Evolutionary conservation across 345 rosid genomes (phyloP), one percentile per base, ranked within the genome.

Genomic region (Gossypium longicalyx): DNA sequence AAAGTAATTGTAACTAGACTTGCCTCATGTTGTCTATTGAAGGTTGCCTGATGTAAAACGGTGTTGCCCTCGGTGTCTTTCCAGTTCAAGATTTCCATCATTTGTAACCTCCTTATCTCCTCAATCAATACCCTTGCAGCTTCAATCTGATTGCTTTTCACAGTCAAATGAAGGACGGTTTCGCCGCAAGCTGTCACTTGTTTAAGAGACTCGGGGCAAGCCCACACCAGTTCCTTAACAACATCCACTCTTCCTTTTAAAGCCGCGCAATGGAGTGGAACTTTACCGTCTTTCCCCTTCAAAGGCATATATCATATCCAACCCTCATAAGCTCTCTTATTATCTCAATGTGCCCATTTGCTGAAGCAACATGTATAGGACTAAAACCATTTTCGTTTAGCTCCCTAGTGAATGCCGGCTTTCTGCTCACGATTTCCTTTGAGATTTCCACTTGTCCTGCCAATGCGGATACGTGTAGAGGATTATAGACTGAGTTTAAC

Each of bases 111-210:
- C 74, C 74, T 77, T 9, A 73, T 38, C 81, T 29, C 63, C 27
- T 81, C 80, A 19, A 85, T 54, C 71, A 81, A 68, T 22, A 41
- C 62, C 72, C 48, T 73, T 22, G 83, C 76, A 1, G 69, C 85
- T 43, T 83, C 80, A 11, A 79, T 79, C 83, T 77, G 81, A 71
- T 41, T 43, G 15, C 2, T 80, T 7, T 79, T 81, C 74, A 83
- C 82, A 3, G 83, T 80, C 16, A 83, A 79, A 76, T 85, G 84
- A 74, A 85, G 71, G 58, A 44, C 76, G 2, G 84, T 85, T 72
- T 85, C 84, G 0, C 80, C 75, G 34, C 65, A 73, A 70, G 70
- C 77, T 0, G 80, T 81, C 59, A 77, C 68, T 60, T 74, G 61
- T 73, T 66, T 79, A 51, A 79, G 34, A 7, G 80, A 77, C 8